Evolutionary conservation across 192 early-diverging fungal species (phyloP).

Genomic region (Ramicandelaber brevisporus): DNA sequence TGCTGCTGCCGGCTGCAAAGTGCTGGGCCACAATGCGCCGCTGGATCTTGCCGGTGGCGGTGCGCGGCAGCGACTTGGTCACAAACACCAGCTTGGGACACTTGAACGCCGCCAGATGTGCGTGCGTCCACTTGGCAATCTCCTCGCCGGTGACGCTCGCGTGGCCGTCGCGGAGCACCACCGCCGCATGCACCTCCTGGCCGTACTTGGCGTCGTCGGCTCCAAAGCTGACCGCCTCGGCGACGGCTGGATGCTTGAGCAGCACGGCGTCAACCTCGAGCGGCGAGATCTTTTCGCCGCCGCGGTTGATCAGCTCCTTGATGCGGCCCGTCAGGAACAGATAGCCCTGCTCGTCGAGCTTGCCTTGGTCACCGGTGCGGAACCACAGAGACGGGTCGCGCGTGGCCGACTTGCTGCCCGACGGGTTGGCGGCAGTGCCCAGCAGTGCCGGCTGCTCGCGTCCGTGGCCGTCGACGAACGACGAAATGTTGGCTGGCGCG

Average conservation of each 20-base stretch:
- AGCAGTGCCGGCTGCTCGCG: too few species aligned
- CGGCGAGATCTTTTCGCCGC: slow-evolving; percentile 79
- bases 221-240: slow-evolving; percentile 53
- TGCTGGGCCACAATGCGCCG: slow-evolving; percentile 27
- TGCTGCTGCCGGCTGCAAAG: too few species aligned
- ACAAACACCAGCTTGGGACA: slow-evolving; percentile 44
- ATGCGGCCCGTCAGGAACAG: slow-evolving; percentile 58
- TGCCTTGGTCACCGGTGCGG: slow-evolving; percentile 67
- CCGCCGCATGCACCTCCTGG: slow-evolving; percentile 53
- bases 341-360: slow-evolving; percentile 50
- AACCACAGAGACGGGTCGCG: too few species aligned
- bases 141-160: slow-evolving; percentile 21
- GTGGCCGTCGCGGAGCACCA: slow-evolving; percentile 25
- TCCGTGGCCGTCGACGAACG: slow-evolving; percentile 28
- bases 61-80: slow-evolving; percentile 31
- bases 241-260: slow-evolving; percentile 33
- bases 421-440: too few species aligned
- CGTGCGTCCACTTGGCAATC: slow-evolving; percentile 18
- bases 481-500: slow-evolving; percentile 25
- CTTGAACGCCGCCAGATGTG: slow-evolving; percentile 39
- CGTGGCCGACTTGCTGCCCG: too few species aligned
- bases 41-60: slow-evolving; percentile 51
- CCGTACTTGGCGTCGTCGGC: slow-evolving; percentile 52
- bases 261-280: slow-evolving; percentile 52
- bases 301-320: slow-evolving; percentile 78